These are phyloP conservation scores for Cutaneotrichosporon sp. DNA, from an alignment of 1,284 basidiomycete genomes.

Conservation along the genomic window DNA sequence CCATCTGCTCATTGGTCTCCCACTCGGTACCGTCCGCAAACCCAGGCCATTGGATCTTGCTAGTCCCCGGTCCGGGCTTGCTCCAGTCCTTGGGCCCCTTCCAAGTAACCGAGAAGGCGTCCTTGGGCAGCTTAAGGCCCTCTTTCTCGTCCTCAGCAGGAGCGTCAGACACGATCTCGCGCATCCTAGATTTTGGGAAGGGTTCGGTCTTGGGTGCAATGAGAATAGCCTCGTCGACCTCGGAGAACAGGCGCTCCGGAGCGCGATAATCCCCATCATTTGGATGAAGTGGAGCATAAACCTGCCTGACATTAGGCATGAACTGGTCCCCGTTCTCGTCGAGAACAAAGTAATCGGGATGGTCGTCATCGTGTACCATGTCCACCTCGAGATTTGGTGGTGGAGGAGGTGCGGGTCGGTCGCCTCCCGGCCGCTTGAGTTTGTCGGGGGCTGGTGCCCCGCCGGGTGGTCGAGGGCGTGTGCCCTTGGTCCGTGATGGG, in stretches of 20 bases:
- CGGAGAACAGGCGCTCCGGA: slow-evolving; percentile 35
- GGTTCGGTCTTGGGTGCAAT: slow-evolving; percentile 19
- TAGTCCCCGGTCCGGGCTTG: slow-evolving; percentile 26
- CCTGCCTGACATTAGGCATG: slow-evolving; percentile 19
- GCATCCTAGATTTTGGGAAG: slow-evolving; percentile 35
- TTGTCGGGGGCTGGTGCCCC: not conserved
- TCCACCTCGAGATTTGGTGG: slow-evolving; percentile 13
- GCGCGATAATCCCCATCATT: slow-evolving; percentile 30
- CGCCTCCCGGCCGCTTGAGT: slow-evolving; percentile 5
- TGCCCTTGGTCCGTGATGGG: not conserved
- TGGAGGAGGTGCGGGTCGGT: not conserved
- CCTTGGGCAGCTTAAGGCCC: slow-evolving; percentile 18
- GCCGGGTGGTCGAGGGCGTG: not conserved
- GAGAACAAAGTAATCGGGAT: slow-evolving; percentile 22
- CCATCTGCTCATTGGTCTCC: slow-evolving; percentile 34
- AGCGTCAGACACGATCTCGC: slow-evolving; percentile 35
- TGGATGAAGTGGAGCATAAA: slow-evolving; percentile 41
- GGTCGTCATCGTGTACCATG: not conserved
- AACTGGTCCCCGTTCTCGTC: slow-evolving; percentile 41
- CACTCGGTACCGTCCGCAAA: slow-evolving; percentile 28
- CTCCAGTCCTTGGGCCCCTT: slow-evolving; percentile 39
- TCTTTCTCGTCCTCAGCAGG: slow-evolving; percentile 13
- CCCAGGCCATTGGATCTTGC: slow-evolving; percentile 35
- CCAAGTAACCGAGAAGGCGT: slow-evolving; percentile 40
- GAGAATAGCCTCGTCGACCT: slow-evolving; percentile 34